Base-by-base conservation (phyloP, 139 green algal genomes). In the Tetradesmus lagerheimii region DNA sequence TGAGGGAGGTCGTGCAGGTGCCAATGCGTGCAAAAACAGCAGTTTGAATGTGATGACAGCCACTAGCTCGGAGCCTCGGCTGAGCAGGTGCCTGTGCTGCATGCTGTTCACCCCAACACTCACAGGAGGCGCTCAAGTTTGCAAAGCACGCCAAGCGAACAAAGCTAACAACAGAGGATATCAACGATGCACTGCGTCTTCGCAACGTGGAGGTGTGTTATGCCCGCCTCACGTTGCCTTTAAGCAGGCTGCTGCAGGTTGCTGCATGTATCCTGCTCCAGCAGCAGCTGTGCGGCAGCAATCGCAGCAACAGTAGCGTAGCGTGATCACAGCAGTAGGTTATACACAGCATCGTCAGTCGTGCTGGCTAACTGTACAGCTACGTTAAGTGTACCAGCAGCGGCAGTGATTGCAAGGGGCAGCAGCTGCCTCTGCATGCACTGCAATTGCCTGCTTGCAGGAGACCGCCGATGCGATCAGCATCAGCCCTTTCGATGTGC, bases 1-100 rank as follows among this genome's bases (percentile, higher is more conserved):
- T 99, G 85, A 94, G 97, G 6, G 97, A 99, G 83, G 93, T 99
- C 38, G 95, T 99, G 31, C 97, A 99, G 95, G 95, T 97, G 67
- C 39, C 8, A 18, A 74, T 5, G 23, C n/a, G 37, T 53, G 23
- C 76, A 74, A 18, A 35, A 85, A 38, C 80, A 85, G n/a, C 29
- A 38, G 16, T 45, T 3, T 9, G 75, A 9, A 9, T 53, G 8
- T 38, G 34, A 16, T 8, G 25, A 29, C 37, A 82, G 37, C 76
- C 23, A 34, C 9, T 45, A 15, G 37, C 31, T 78, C 67, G 67
- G 2, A 78, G 67, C 1, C 1, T 38, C 6, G 67, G 78, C 78
- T 50, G 29, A 35, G 78, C 78, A 84, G 67, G 4, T 45, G 35
- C 77, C 39, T 37, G 41, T 38, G 50, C 38, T 38, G 20, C 27